phyloP scores from a whole-genome alignment of 257 asterid species.

The Solanum bukasovii region DNA sequence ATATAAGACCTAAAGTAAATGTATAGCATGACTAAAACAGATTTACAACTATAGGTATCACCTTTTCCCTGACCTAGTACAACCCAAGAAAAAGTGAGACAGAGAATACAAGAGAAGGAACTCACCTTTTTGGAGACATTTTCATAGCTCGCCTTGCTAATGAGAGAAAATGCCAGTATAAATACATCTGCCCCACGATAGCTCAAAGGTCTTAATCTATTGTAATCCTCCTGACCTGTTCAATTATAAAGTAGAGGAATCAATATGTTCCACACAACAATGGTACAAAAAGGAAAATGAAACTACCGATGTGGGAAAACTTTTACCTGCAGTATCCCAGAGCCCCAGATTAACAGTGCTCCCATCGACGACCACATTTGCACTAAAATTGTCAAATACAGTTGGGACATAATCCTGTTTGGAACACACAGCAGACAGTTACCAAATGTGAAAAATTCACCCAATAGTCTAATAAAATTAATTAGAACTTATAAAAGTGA shows the following conservation, averaged over 20 bases:
- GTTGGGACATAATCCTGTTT: slow-evolving; percentile 89
- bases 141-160: slow-evolving; percentile 91
- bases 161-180: slow-evolving; percentile 84
- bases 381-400: slow-evolving; percentile 89
- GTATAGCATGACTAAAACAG: background rate
- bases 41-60: background rate
- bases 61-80: background rate
- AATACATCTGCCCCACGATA: slow-evolving; percentile 97
- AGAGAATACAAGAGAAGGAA: background rate
- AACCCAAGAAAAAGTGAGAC: background rate
- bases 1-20: background rate
- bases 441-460: background rate
- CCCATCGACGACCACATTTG: slow-evolving; percentile 81
- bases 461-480: background rate
- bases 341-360: slow-evolving; percentile 78
- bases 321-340: slow-evolving; percentile 91
- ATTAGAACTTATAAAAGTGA: background rate
- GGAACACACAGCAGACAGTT: background rate
- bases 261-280: background rate
- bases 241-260: background rate
- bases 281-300: background rate
- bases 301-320: background rate
- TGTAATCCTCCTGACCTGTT: slow-evolving; percentile 88
- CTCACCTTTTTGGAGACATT: slow-evolving; percentile 66
- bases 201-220: slow-evolving; percentile 79